phyloP scores from a whole-genome alignment of 2,329 filamentous ascomycete genomes.

The Aspergillus carbonarius region DNA sequence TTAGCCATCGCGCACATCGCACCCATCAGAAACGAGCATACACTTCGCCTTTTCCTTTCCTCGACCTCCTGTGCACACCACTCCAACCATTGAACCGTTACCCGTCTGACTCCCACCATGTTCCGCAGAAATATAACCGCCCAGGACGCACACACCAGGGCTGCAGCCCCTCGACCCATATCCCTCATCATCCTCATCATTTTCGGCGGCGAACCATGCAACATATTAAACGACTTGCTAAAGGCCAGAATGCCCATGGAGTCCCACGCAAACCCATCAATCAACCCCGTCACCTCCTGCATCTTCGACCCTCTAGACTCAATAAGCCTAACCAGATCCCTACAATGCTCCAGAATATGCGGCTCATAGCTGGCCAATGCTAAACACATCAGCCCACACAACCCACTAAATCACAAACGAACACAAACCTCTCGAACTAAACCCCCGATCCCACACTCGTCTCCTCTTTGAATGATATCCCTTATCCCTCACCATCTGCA shows the following conservation, averaged over 20 bases:
- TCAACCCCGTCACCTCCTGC: slow-evolving; percentile 3
- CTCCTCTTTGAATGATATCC: slow-evolving; percentile 7
- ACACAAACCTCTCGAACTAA: slow-evolving; percentile 5
- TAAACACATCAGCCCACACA: neutral
- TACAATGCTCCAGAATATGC: slow-evolving; percentile 10
- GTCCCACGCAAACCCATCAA: slow-evolving; percentile 6
- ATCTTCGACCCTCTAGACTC: neutral
- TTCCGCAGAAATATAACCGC: slow-evolving; percentile 2
- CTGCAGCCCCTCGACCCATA: neutral
- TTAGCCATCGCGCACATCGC: neutral
- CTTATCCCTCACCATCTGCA: slow-evolving; percentile 13
- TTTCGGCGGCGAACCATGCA: neutral
- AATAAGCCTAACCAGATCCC: neutral
- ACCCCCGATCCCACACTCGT: slow-evolving; percentile 12
- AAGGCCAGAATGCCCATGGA: slow-evolving; percentile 12
- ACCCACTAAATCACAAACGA: no score
- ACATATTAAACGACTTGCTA: slow-evolving; percentile 10
- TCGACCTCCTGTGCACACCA: slow-evolving; percentile 8
- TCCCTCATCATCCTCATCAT: neutral
- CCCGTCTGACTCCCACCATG: neutral
- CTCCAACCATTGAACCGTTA: neutral
- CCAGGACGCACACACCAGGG: slow-evolving; percentile 4
- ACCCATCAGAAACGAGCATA: neutral
- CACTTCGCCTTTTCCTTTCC: slow-evolving; percentile 4
- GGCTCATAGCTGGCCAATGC: slow-evolving; percentile 10